These are phyloP conservation scores for Pseudoneurospora amorphoporcata DNA, from an alignment of 495 filamentous ascomycete genomes.

Conservation along the genomic window DNA sequence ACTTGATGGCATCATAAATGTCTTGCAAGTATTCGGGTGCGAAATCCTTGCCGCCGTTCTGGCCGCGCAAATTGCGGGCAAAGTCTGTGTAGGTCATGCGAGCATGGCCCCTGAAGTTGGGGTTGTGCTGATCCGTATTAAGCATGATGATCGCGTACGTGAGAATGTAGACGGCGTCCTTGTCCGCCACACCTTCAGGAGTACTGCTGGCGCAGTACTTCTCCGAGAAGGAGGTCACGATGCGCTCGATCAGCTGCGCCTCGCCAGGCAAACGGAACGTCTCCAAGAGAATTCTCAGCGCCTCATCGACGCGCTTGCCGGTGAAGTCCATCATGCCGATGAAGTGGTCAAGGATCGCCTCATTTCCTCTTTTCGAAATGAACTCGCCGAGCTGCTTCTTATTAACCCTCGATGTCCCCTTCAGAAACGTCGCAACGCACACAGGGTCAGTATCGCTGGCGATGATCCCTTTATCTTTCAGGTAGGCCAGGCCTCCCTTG, in stretches of 20 bases:
- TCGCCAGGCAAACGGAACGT: slow-evolving; percentile 94
- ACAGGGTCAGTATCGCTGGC: slow-evolving; percentile 59
- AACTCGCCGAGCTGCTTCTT: slow-evolving; percentile 90
- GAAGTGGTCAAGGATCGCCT: slow-evolving; percentile 69
- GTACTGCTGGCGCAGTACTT: slow-evolving; percentile 68
- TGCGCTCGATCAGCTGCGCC: slow-evolving; percentile 83
- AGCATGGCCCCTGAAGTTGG: slow-evolving; percentile 68
- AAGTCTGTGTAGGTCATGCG: slow-evolving; percentile 81
- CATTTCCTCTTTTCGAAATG: slow-evolving; percentile 80
- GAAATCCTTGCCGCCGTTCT: slow-evolving; percentile 81
- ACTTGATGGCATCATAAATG: slow-evolving; percentile 86
- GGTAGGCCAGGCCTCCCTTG: slow-evolving; percentile 77
- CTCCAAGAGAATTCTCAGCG: slow-evolving; percentile 73
- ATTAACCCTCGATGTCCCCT: slow-evolving; percentile 74
- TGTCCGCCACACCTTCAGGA: slow-evolving; percentile 69
- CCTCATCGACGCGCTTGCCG: slow-evolving; percentile 80
- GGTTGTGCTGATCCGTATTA: slow-evolving; percentile 91
- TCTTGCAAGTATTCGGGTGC: slow-evolving; percentile 71
- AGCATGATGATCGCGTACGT: slow-evolving; percentile 95
- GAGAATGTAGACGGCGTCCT: slow-evolving; percentile 82
- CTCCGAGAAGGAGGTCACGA: slow-evolving; percentile 75
- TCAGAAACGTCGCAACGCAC: slow-evolving; percentile 69
- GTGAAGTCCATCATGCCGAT: slow-evolving; percentile 78
- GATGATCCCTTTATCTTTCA: slow-evolving; percentile 77
- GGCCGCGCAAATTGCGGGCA: slow-evolving; percentile 74